phyloP scores from a whole-genome alignment of 2,329 filamentous ascomycete genomes.

The Pseudogymnoascus sp. region DNA sequence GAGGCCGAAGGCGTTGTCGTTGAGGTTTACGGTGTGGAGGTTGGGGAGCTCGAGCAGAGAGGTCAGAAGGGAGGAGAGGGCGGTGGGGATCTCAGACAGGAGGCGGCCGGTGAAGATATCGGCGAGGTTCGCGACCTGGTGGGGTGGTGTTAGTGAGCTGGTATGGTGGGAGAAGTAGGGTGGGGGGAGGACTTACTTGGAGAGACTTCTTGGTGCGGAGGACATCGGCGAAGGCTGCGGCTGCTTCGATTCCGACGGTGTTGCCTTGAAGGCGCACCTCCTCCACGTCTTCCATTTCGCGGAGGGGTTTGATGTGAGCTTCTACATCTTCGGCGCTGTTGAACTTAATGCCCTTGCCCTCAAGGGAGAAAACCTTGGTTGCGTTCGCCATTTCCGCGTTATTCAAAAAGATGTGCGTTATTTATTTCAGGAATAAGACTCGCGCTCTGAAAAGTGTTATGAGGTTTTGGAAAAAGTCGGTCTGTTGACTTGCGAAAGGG shows the following conservation, averaged over 20 bases:
- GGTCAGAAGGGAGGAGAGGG: slow-evolving; percentile 75
- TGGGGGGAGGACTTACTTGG: slow-evolving; percentile 43
- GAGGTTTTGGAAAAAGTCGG: neutral
- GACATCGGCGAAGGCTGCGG: slow-evolving; percentile 74
- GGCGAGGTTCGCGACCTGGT: slow-evolving; percentile 73
- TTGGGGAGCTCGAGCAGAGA: slow-evolving; percentile 79
- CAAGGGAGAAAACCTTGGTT: slow-evolving; percentile 73
- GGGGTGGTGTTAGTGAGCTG: neutral
- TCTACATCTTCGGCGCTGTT: slow-evolving; percentile 81
- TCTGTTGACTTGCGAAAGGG: slow-evolving; percentile 7
- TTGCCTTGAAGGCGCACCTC: slow-evolving; percentile 85
- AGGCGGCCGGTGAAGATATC: slow-evolving; percentile 97
- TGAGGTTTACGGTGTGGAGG: slow-evolving; percentile 87
- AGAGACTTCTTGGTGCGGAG: slow-evolving; percentile 77
- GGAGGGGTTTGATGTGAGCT: slow-evolving; percentile 68
- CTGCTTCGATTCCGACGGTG: slow-evolving; percentile 84
- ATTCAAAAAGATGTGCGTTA: neutral
- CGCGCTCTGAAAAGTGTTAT: neutral
- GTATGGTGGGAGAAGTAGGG: slow-evolving; percentile 9
- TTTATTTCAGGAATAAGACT: neutral
- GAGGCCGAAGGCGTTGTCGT: slow-evolving; percentile 95
- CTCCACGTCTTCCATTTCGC: slow-evolving; percentile 65
- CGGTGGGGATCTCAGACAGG: slow-evolving; percentile 86
- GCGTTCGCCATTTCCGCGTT: slow-evolving; percentile 39
- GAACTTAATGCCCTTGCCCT: slow-evolving; percentile 88